Evolutionary conservation across 2,329 filamentous ascomycete species (phyloP).

Genomic region (Achaetomium macrosporum): DNA sequence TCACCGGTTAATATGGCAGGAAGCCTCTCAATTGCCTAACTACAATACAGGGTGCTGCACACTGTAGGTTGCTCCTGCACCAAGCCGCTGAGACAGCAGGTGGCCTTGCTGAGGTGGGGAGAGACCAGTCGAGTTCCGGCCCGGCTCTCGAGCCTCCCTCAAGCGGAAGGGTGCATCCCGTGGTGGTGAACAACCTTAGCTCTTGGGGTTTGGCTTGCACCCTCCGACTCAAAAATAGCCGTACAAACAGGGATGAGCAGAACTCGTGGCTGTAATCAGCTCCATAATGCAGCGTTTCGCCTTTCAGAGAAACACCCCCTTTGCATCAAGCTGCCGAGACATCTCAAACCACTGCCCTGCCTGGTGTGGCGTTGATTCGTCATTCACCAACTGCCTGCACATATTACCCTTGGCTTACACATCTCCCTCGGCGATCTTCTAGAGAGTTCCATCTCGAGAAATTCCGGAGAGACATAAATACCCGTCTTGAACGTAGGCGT

Average conservation of each 20-base stretch:
- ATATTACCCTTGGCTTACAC: constrained; percentile 8
- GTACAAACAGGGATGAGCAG: not conserved
- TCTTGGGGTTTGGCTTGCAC: no score
- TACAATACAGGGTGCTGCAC: not conserved
- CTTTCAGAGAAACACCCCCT: not conserved
- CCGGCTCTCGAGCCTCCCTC: not conserved
- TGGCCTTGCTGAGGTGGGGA: not conserved
- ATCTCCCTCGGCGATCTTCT: constrained; percentile 5
- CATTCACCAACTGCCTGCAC: not conserved
- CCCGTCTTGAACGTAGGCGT: not conserved
- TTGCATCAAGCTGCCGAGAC: not conserved
- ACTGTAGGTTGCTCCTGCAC: not conserved
- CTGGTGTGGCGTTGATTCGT: constrained; percentile 8
- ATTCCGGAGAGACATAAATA: not conserved
- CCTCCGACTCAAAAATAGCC: no score
- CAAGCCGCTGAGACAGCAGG: not conserved
- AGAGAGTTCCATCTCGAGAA: constrained; percentile 8
- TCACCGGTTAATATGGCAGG: not conserved
- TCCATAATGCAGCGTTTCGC: not conserved
- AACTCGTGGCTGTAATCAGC: no score
- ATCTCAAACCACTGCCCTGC: not conserved
- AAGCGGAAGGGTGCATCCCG: no score
- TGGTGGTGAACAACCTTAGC: no score
- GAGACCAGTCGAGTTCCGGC: not conserved
- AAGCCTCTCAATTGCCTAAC: not conserved